Evolutionary conservation across 1,139 yeast genomes (phyloP), one percentile per base, ranked within the genome.

Genomic region (Candida sp.): DNA sequence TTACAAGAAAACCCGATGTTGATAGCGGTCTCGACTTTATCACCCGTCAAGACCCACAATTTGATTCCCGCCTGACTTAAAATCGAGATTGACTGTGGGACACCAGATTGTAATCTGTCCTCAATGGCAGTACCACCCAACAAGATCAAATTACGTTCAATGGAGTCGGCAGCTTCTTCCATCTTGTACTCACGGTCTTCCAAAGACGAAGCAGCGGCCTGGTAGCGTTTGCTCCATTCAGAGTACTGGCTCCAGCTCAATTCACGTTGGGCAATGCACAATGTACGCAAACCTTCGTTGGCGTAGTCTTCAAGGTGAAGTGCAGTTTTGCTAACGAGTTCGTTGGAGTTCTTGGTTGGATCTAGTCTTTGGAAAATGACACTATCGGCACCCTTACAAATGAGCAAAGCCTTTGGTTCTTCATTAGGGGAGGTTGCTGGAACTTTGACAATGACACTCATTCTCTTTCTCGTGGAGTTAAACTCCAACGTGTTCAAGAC

Each of bases 121-220:
- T 94, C 99, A 68, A 94, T 94, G 22, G 99, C 99, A 31, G 99
- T 94, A 61, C 98, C 99, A 55, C 99, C 99, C 38, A 94, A 73
- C 53, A 94, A 74, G 12, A 75, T 75, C 60, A 94, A 74, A 40
- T 85, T 85, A 31, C 83, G 78, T 69, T 94, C 99, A 59, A 94
- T 85, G 48, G 85, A 84, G 47, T 92, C 94, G 26, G 93, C 90
- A 53, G 90, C 87, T 50, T 74, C 78, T 54, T 90, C 97, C 75
- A 94, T 82, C 54, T 82, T 75, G 39, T 78, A 91, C 49, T 92
- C 98, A 66, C 98, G 83, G 52, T 88, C 78, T 42, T 84, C 88
- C 42, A 88, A 79, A 44, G 96, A 84, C 1, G 89, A 81, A 11
- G 96, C 81, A 42, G 98, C 98, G 40, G 78, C 81, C 50, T 86